These are phyloP conservation scores for Micromonas commoda DNA, from an alignment of 139 green algal species.

Conservation along the genomic window DNA sequence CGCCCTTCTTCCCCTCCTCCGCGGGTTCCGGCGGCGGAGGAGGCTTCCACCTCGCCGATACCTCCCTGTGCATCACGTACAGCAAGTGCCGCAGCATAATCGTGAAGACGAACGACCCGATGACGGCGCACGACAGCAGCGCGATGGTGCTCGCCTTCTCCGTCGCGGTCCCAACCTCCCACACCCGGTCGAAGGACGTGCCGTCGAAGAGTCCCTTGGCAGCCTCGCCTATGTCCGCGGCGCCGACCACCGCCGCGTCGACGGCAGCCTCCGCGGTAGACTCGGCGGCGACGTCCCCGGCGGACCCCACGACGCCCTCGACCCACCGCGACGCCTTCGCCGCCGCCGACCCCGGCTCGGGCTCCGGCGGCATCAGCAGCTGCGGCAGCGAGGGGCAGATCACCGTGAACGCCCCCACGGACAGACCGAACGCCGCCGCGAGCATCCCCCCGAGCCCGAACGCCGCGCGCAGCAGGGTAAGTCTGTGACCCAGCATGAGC, in stretches of 20 bases:
- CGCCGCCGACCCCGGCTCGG: neutral
- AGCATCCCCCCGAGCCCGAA: neutral
- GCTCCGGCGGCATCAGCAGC: neutral
- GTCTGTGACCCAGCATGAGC: slow-evolving; percentile 6
- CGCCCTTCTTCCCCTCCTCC: too few relatives aligned
- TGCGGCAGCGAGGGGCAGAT: neutral
- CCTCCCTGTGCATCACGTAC: neutral
- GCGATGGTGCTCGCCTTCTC: neutral
- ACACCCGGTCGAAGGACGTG: slow-evolving; percentile 2
- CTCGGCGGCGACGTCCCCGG: too few relatives aligned
- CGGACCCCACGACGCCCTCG: too few relatives aligned
- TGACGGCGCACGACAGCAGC: neutral
- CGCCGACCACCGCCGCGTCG: too few relatives aligned
- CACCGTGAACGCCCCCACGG: neutral
- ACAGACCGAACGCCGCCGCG: neutral
- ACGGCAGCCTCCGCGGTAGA: too few relatives aligned
- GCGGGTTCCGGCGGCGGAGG: slow-evolving; percentile 7
- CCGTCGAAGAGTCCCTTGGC: neutral
- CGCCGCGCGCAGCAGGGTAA: neutral
- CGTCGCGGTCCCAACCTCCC: neutral
- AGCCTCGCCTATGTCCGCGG: neutral
- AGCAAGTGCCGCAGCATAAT: neutral
- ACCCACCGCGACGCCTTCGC: too few relatives aligned
- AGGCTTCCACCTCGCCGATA: neutral
- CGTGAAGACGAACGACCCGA: slow-evolving; percentile 8